These are phyloP conservation scores for Naematelia aurantialba DNA, from an alignment of 768 basidiomycete species.

Conservation along the genomic window DNA sequence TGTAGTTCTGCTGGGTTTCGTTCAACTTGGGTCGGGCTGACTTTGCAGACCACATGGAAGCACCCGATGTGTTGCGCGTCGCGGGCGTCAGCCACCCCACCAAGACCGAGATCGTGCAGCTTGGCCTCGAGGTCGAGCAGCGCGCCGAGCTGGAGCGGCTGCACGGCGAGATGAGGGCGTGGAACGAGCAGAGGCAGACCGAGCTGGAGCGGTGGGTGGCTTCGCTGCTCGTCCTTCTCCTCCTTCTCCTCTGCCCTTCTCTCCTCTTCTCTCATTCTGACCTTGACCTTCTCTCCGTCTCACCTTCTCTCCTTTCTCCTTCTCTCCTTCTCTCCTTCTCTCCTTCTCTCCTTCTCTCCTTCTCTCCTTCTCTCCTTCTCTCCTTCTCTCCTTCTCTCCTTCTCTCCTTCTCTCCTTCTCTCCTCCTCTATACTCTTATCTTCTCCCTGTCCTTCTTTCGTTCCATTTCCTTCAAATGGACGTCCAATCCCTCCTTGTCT, in stretches of 20 bases:
- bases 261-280: not conserved
- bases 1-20: no score
- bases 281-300: not conserved
- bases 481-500: no score
- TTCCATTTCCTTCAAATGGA: no score
- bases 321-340: no score
- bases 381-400: no score
- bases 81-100: conserved; percentile 40
- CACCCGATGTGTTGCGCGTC: conserved; percentile 42
- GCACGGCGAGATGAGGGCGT: conserved; percentile 38
- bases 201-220: conserved; percentile 42
- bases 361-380: no score
- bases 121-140: conserved; percentile 32
- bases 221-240: not conserved
- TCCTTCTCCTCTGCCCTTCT: not conserved
- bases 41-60: conserved; percentile 49
- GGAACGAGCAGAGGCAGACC: conserved; percentile 26
- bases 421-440: no score
- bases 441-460: no score
- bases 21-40: no score
- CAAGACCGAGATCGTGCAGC: conserved; percentile 19
- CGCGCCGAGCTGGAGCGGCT: conserved; percentile 31
- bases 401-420: no score
- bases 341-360: no score
- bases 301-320: no score